Conservation (phyloP, 1,284 basidiomycete species). For the Microbotryomycetes sp. region DNA sequence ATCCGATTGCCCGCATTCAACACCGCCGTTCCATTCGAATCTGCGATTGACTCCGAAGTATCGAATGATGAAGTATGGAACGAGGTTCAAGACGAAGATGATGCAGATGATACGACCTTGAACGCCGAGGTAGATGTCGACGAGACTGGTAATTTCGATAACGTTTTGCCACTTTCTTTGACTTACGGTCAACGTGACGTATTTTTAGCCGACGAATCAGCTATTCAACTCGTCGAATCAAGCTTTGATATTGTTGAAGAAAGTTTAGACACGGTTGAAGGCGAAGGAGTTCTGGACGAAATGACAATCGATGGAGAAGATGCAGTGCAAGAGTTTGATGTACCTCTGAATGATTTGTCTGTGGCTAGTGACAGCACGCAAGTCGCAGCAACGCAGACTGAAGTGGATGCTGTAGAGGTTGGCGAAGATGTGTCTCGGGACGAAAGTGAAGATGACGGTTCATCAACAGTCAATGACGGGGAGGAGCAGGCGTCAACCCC, state of each 20-base stretch:
- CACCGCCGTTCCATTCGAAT: neutral
- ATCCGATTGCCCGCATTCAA: slow-evolving; percentile 8
- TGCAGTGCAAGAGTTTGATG: slow-evolving; percentile 1
- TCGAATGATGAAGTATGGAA: neutral
- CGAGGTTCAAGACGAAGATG: neutral
- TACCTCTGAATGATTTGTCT: neutral
- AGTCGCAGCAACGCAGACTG: neutral
- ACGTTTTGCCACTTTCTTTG: neutral
- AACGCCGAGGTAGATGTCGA: neutral
- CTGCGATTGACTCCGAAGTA: neutral
- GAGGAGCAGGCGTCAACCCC: no score
- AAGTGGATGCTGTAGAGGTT: neutral
- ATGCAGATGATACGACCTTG: neutral
- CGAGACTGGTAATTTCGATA: neutral
- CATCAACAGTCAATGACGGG: neutral
- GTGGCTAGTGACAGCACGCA: neutral
- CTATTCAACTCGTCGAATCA: neutral
- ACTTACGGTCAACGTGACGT: no score
- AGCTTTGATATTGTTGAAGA: neutral
- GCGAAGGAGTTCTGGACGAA: neutral
- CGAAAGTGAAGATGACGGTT: no score
- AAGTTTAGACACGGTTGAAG: neutral
- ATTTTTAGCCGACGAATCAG: neutral
- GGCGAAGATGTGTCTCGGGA: no score
- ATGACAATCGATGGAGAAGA: neutral